Conservation (phyloP, 495 filamentous ascomycete species). For the Penicillium herquei region DNA sequence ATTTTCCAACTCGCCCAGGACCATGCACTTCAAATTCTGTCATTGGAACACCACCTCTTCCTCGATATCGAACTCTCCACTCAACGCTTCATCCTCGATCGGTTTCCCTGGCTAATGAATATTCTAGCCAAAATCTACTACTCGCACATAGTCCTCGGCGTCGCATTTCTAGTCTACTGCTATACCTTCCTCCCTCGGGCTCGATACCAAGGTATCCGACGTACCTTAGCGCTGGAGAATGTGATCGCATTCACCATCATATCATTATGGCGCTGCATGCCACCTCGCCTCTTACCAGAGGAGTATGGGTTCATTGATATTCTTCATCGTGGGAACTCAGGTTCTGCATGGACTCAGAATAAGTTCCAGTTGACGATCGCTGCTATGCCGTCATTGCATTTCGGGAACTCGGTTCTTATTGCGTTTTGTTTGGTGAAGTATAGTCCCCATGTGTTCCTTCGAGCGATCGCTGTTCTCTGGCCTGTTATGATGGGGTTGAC, state of each 20-base stretch:
- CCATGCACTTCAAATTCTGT: slow-evolving; percentile 52
- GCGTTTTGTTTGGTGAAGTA: slow-evolving; percentile 52
- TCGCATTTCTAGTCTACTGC: slow-evolving; percentile 51
- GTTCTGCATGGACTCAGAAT: slow-evolving; percentile 59
- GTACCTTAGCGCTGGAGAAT: slow-evolving; percentile 60
- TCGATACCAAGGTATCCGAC: slow-evolving; percentile 52
- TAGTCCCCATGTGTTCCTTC: slow-evolving; percentile 37
- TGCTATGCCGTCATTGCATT: slow-evolving; percentile 60
- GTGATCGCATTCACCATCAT: slow-evolving; percentile 58
- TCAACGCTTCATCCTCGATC: slow-evolving; percentile 37
- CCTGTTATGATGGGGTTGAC: slow-evolving; percentile 58
- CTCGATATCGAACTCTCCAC: slow-evolving; percentile 49
- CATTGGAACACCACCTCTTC: slow-evolving; percentile 50
- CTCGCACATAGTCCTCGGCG: slow-evolving; percentile 52
- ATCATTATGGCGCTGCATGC: slow-evolving; percentile 60
- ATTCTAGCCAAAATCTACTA: slow-evolving; percentile 49
- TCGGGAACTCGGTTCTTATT: slow-evolving; percentile 58
- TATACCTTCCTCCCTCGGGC: slow-evolving; percentile 53
- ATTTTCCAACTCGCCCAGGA: slow-evolving; percentile 43
- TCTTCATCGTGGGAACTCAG: slow-evolving; percentile 53
- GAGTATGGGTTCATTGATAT: slow-evolving; percentile 64
- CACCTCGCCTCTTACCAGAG: slow-evolving; percentile 57
- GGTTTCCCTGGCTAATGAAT: slow-evolving; percentile 58
- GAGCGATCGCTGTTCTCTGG: slow-evolving; percentile 51
- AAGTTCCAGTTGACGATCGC: slow-evolving; percentile 55